A percentile compares a stretch with the other conserved stretches of the same genome.
Evolutionary conservation across 371 early-diverging fungal genomes (phyloP).

Genomic region (Coemansia sp.): DNA sequence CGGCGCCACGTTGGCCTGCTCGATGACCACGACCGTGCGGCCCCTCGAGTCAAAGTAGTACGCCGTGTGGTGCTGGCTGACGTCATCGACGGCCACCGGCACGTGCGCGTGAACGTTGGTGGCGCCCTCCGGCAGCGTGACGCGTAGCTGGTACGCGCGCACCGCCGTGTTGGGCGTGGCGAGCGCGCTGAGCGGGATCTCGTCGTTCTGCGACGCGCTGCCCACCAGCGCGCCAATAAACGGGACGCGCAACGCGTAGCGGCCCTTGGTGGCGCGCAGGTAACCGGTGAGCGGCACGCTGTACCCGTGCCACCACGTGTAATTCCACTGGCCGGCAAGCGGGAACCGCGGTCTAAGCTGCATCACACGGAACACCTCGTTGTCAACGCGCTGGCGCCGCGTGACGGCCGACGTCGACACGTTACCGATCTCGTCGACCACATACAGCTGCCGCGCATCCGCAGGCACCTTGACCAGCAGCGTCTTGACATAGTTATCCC

Average conservation of each 20-base stretch:
- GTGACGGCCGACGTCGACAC: constrained; percentile 84
- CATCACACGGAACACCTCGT: constrained; percentile 59
- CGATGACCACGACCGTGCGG: constrained; percentile 36
- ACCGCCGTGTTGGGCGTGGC: constrained; percentile 68
- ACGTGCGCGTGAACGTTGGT: constrained; percentile 55
- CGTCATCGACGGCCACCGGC: constrained; percentile 38
- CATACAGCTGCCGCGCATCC: constrained; percentile 75
- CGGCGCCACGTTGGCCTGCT: constrained; percentile 26
- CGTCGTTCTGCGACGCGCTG: constrained; percentile 62
- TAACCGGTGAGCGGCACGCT: constrained; percentile 64
- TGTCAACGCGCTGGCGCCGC: constrained; percentile 1
- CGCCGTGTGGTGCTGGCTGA: constrained; percentile 3
- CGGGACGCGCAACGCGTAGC: constrained; percentile 66
- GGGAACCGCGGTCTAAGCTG: constrained; percentile 87
- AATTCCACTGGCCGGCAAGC: constrained; percentile 94
- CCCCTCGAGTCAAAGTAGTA: constrained; percentile 51
- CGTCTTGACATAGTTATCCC: constrained; percentile 50
- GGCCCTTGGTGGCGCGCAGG: constrained; percentile 51
- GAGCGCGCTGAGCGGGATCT: constrained; percentile 73
- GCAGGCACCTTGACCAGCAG: constrained; percentile 63
- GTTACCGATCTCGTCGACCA: constrained; percentile 93
- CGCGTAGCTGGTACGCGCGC: constrained; percentile 63
- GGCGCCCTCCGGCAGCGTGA: constrained; percentile 94
- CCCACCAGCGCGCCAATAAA: constrained; percentile 66
- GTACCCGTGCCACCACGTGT: constrained; percentile 92